Evolutionary conservation across 1,139 yeast genomes (phyloP).

Genomic region (Pneumocystis canis): DNA sequence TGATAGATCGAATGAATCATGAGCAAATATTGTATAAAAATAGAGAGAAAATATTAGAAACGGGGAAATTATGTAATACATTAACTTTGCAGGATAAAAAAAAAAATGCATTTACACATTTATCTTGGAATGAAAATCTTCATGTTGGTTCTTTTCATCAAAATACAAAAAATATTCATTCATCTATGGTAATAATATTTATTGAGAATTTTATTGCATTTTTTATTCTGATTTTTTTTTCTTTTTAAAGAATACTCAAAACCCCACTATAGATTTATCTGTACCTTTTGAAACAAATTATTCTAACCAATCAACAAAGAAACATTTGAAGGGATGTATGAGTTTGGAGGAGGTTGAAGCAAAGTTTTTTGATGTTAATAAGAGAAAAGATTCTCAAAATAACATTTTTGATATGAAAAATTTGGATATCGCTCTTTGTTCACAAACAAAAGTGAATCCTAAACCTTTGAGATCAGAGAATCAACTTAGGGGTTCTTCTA

Average conservation of each 20-base stretch:
- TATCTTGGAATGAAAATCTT: background rate
- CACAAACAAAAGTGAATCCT: constrained; percentile 10
- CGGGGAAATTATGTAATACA: too few species aligned
- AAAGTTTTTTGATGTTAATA: constrained; percentile 34
- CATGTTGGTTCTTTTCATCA: constrained; percentile 16
- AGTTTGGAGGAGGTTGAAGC: constrained; percentile 70
- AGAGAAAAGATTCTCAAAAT: constrained; percentile 23
- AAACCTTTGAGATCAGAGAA: background rate
- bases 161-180: background rate
- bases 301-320: background rate
- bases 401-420: constrained; percentile 21
- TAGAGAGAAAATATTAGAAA: background rate
- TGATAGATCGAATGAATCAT: constrained; percentile 25
- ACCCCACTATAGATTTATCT: constrained; percentile 27
- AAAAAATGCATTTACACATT: background rate
- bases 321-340: constrained; percentile 31
- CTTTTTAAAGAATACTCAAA: background rate
- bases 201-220: constrained; percentile 34
- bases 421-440: constrained; percentile 16
- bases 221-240: constrained; percentile 1
- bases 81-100: too few species aligned
- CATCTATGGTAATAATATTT: constrained; percentile 14
- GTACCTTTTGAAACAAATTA: background rate
- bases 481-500: background rate
- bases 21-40: constrained; percentile 19